Conservation (phyloP, 768 basidiomycete species). For the Asterophora parasitica region DNA sequence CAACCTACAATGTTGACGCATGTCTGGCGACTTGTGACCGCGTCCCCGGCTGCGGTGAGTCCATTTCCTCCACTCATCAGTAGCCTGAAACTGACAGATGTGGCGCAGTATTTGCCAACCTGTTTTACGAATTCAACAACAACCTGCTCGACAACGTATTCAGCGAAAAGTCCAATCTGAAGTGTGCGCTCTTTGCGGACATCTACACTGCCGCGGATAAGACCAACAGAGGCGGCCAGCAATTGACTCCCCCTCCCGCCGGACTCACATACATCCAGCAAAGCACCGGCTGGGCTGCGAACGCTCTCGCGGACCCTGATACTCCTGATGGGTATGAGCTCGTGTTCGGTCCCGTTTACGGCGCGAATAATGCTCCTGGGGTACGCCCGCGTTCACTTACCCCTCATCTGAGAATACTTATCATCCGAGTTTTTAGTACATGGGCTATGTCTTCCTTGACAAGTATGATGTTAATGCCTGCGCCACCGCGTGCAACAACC, state of each 20-base stretch:
- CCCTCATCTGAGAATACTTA: conserved; percentile 4
- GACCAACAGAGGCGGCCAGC: conserved; percentile 38
- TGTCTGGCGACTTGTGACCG: conserved; percentile 35
- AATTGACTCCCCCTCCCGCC: conserved; percentile 28
- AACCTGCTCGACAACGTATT: conserved; percentile 32
- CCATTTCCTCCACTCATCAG: conserved; percentile 1
- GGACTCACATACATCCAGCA: conserved; percentile 41
- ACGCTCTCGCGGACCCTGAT: conserved; percentile 33
- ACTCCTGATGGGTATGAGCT: conserved; percentile 40
- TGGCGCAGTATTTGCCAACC: conserved; percentile 38
- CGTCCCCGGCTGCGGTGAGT: conserved; percentile 35
- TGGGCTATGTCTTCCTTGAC: conserved; percentile 44
- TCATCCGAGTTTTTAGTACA: conserved; percentile 29
- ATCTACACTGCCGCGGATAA: conserved; percentile 39
- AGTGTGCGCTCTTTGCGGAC: conserved; percentile 42
- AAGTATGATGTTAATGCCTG: conserved; percentile 42
- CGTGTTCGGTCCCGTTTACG: conserved; percentile 39
- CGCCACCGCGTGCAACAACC: conserved; percentile 36
- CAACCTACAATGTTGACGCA: conserved; percentile 38
- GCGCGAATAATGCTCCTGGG: conserved; percentile 39
- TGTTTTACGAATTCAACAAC: conserved; percentile 46
- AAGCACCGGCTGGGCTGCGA: conserved; percentile 36
- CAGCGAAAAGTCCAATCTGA: conserved; percentile 37
- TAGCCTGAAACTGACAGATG: conserved; percentile 1
- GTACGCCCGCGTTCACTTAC: conserved; percentile 1